Conservation (phyloP, 768 basidiomycete genomes). For the Gyrodon lividus region DNA sequence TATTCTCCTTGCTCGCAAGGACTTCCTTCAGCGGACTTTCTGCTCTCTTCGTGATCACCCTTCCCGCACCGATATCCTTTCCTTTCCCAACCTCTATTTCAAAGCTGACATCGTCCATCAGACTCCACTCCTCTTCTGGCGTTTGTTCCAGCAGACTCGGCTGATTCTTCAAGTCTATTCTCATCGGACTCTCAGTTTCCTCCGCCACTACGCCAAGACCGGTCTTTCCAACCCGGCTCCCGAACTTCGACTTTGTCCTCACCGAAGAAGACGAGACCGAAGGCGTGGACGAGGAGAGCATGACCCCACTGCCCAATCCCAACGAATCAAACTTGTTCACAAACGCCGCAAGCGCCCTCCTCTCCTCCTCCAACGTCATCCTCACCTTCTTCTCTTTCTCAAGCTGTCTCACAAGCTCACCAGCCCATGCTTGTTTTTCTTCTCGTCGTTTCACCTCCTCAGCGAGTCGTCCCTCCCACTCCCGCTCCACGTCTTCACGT, state of each 20-base stretch:
- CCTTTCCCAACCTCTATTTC: conserved; percentile 37
- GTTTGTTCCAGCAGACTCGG: conserved; percentile 59
- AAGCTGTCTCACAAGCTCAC: conserved; percentile 69
- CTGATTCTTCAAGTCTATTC: conserved; percentile 44
- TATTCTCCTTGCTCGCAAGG: conserved; percentile 30
- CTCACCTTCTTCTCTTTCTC: conserved; percentile 79
- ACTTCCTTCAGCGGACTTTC: conserved; percentile 31
- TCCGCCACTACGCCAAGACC: conserved; percentile 27
- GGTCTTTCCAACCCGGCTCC: conserved; percentile 33
- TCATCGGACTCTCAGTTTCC: conserved; percentile 51
- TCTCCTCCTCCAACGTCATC: conserved; percentile 70
- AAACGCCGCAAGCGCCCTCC: conserved; percentile 74
- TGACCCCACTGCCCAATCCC: conserved; percentile 44
- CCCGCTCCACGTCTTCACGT: conserved; percentile 70
- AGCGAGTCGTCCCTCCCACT: conserved; percentile 63
- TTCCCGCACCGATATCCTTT: conserved; percentile 19
- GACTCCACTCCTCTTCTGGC: conserved; percentile 54
- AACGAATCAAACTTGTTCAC: conserved; percentile 81
- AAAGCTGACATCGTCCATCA: conserved; percentile 52
- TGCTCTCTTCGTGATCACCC: conserved; percentile 30
- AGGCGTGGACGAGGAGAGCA: conserved; percentile 29
- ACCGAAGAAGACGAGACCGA: conserved; percentile 24
- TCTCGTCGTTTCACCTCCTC: conserved; percentile 57
- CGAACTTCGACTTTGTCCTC: conserved; percentile 49
- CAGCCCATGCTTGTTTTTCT: conserved; percentile 72